Conservation (phyloP, 805 yeast species). For the Blastobotrys peoriensis region DNA sequence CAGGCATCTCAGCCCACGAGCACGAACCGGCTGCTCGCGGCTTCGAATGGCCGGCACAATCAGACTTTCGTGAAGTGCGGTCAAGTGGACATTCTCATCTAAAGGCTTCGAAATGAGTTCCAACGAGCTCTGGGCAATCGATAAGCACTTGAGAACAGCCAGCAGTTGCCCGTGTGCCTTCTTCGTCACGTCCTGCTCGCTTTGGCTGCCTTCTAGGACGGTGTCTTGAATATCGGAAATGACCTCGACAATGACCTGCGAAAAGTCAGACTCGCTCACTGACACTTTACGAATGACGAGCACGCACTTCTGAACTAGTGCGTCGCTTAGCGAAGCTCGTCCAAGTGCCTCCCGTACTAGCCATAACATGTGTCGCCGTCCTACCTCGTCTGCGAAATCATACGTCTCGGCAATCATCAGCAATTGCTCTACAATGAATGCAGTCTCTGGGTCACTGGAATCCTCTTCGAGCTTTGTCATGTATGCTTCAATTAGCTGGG, state of each 20-base stretch:
- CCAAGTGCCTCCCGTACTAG: conserved; percentile 43
- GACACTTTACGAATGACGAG: conserved; percentile 65
- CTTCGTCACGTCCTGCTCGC: conserved; percentile 20
- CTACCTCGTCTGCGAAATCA: conserved; percentile 87
- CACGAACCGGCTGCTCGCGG: conserved; percentile 47
- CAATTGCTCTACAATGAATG: conserved; percentile 71
- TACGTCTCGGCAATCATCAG: conserved; percentile 59
- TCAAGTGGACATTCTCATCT: conserved; percentile 57
- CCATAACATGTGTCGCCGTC: conserved; percentile 69
- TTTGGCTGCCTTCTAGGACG: conserved; percentile 32
- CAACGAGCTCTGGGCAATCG: conserved; percentile 62
- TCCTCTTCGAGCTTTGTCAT: conserved; percentile 33
- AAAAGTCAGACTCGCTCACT: conserved; percentile 75
- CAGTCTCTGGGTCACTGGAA: conserved; percentile 48
- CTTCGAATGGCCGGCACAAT: conserved; percentile 73
- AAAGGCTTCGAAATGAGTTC: conserved; percentile 61
- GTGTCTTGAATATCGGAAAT: conserved; percentile 78
- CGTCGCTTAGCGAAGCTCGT: conserved; percentile 49
- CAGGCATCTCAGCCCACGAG: conserved; percentile 64
- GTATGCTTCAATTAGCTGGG: conserved; percentile 52
- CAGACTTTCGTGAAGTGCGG: conserved; percentile 66
- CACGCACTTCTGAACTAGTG: conserved; percentile 49
- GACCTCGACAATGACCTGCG: conserved; percentile 77
- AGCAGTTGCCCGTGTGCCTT: conserved; percentile 19
- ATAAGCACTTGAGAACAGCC: conserved; percentile 49